phyloP scores from a whole-genome alignment of 768 basidiomycete genomes.

The Rubroboletus pulcherrimus region DNA sequence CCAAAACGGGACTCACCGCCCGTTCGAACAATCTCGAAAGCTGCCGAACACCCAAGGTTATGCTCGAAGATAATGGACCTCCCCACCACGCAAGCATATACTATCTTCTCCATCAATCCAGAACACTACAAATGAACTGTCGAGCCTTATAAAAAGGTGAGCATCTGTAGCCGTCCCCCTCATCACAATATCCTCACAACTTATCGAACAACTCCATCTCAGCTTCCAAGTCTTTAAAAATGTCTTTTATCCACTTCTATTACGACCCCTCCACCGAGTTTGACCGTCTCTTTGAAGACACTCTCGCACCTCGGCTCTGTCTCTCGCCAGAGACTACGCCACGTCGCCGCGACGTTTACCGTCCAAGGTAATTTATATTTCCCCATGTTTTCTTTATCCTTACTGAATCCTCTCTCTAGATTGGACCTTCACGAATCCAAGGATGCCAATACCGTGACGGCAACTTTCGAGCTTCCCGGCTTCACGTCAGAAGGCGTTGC shows the following conservation, averaged over 20 bases:
- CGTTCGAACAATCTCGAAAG: conserved; percentile 6
- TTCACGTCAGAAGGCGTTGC: conserved; percentile 45
- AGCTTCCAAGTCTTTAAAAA: background rate
- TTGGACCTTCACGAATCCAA: conserved; percentile 47
- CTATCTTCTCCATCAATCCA: background rate
- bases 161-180: background rate
- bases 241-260: background rate
- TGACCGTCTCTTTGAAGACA: conserved; percentile 10
- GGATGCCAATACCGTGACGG: conserved; percentile 41
- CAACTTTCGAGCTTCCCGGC: conserved; percentile 55
- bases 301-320: conserved; percentile 23
- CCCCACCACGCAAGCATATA: background rate
- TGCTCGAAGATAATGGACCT: background rate
- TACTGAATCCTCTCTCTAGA: conserved; percentile 14
- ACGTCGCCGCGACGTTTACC: background rate
- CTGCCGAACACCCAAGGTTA: background rate
- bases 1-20: conserved; percentile 7
- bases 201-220: background rate
- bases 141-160: conserved; percentile 2
- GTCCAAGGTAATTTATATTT: conserved; percentile 17
- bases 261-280: conserved; percentile 1
- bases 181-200: background rate
- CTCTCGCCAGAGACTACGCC: background rate
- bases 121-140: background rate
- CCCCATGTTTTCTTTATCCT: background rate